These are phyloP conservation scores for Conringia planisiliqua DNA, from an alignment of 345 rosid genomes.

Conservation along the genomic window DNA sequence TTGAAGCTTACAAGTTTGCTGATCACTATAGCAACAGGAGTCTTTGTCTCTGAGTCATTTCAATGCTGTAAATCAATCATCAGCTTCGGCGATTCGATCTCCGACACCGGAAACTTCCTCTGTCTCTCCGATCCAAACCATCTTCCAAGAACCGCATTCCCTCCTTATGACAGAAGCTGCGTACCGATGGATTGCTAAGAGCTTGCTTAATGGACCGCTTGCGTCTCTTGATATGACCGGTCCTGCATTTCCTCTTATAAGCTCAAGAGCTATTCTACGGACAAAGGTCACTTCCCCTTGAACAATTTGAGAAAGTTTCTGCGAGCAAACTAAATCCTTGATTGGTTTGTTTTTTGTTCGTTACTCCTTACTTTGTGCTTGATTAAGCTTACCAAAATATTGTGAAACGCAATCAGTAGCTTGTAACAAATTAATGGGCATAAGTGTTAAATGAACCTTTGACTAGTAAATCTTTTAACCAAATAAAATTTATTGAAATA, in stretches of 20 bases:
- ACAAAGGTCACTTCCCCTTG: neutral
- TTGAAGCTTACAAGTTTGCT: neutral
- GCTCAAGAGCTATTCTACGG: neutral
- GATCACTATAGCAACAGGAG: neutral
- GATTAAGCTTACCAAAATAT: too few relatives aligned
- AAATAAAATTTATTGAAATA: too few relatives aligned
- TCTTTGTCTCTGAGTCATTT: neutral
- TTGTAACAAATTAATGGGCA: too few relatives aligned
- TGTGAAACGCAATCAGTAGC: too few relatives aligned
- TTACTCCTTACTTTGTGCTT: neutral
- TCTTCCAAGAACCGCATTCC: constrained; percentile 5
- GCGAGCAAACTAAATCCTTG: neutral
- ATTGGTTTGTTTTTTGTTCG: neutral
- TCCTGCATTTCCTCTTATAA: neutral
- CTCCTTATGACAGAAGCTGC: constrained; percentile 26
- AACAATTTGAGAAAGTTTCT: neutral
- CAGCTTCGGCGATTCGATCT: constrained; percentile 51
- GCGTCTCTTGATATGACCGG: neutral
- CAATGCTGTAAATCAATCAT: constrained; percentile 19
- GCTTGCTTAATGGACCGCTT: neutral
- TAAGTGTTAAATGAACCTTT: too few relatives aligned
- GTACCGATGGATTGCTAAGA: neutral
- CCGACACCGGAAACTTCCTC: constrained; percentile 40
- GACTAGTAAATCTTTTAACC: too few relatives aligned
- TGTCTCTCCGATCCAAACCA: neutral